These are phyloP conservation scores for Wickerhamiella australiensis DNA, from an alignment of 805 yeast genomes.

Conservation along the genomic window DNA sequence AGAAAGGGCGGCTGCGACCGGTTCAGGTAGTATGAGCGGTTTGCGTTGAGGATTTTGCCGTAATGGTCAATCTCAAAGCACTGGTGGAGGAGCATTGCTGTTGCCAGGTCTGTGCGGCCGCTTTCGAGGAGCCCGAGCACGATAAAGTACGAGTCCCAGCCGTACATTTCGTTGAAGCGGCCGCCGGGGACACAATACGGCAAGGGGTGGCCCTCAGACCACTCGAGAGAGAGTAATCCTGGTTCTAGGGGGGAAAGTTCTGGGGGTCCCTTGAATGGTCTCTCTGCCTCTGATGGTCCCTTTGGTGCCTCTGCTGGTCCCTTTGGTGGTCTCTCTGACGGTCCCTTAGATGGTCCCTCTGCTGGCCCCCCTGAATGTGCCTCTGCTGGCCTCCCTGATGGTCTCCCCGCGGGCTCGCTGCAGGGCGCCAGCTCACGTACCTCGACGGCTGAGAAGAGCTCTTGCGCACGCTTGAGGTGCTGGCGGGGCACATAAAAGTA, in stretches of 20 bases:
- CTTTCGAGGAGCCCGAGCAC: slow-evolving; percentile 66
- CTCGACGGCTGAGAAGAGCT: slow-evolving; percentile 28
- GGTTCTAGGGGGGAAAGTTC: slow-evolving; percentile 42
- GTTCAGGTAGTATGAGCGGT: slow-evolving; percentile 77
- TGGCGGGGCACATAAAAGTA: slow-evolving; percentile 10
- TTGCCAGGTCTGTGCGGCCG: slow-evolving; percentile 54
- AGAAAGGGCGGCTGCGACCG: slow-evolving; percentile 95
- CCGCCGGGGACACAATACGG: slow-evolving; percentile 98
- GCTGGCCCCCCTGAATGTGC: no score
- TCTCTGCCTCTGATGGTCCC: no score
- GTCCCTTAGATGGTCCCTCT: no score
- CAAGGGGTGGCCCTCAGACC: slow-evolving; percentile 48
- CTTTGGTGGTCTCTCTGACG: not conserved
- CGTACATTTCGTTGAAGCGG: slow-evolving; percentile 88
- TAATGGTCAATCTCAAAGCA: slow-evolving; percentile 81
- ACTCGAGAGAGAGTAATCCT: slow-evolving; percentile 73
- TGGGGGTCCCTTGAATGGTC: not conserved
- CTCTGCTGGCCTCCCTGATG: not conserved
- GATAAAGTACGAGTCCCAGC: slow-evolving; percentile 97
- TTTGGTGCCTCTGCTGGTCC: no score
- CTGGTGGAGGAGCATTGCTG: slow-evolving; percentile 86
- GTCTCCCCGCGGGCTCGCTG: no score
- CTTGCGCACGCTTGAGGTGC: slow-evolving; percentile 26
- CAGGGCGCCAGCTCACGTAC: no score
- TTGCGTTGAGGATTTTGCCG: slow-evolving; percentile 89